phyloP scores from a whole-genome alignment of 1,284 basidiomycete genomes.

The Takashimella koratensis region DNA sequence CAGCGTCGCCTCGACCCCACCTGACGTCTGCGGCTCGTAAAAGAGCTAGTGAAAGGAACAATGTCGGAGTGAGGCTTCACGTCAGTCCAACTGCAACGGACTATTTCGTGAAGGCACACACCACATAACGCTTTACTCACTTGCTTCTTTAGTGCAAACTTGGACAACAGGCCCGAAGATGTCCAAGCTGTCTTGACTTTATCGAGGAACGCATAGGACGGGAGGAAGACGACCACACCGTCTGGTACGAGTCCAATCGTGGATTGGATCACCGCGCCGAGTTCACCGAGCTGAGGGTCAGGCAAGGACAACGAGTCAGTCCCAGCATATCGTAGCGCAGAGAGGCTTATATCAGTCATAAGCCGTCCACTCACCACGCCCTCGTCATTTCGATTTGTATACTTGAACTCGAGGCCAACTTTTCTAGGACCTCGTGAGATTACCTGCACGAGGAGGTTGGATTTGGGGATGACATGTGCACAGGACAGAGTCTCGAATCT shows the following conservation, averaged over 20 bases:
- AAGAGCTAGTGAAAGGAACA: slow-evolving; percentile 60
- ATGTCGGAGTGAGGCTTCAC: no score
- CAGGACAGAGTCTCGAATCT: slow-evolving; percentile 79
- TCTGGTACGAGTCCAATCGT: slow-evolving; percentile 73
- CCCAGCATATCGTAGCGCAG: no score
- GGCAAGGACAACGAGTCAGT: slow-evolving; percentile 6
- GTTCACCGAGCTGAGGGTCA: slow-evolving; percentile 63
- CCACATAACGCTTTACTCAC: slow-evolving; percentile 42
- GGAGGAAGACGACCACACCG: slow-evolving; percentile 90
- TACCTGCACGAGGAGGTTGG: slow-evolving; percentile 75
- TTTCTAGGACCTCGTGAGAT: slow-evolving; percentile 74
- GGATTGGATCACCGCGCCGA: slow-evolving; percentile 79
- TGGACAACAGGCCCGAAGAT: slow-evolving; percentile 59
- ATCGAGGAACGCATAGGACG: slow-evolving; percentile 83
- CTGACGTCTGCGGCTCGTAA: slow-evolving; percentile 75
- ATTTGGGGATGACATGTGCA: slow-evolving; percentile 82
- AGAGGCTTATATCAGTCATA: slow-evolving; percentile 2
- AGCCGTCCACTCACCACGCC: slow-evolving; percentile 55
- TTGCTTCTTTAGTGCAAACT: slow-evolving; percentile 70
- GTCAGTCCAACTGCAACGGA: no score
- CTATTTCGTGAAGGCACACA: no score
- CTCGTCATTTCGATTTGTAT: slow-evolving; percentile 67
- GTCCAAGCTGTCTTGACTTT: slow-evolving; percentile 66
- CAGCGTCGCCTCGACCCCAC: slow-evolving; percentile 72
- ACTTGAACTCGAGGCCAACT: slow-evolving; percentile 76